A percentile compares a stretch with the other conserved stretches of the same genome.
Conservation (phyloP, 1,139 yeast genomes). For the Diutina sp. region DNA sequence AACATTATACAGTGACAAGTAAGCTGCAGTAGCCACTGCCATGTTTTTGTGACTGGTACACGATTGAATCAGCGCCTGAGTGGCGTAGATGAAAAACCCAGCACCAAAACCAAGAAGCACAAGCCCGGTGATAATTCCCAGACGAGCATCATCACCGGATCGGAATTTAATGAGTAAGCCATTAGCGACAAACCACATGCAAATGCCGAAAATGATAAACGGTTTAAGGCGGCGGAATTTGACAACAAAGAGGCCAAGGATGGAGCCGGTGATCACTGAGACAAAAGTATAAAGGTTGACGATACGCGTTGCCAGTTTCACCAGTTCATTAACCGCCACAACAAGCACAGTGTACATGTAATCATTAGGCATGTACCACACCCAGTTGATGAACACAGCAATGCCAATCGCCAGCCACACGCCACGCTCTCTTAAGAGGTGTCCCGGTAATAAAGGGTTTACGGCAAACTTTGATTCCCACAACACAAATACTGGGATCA, state of each 20-base stretch:
- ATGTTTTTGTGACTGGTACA: constrained; percentile 2
- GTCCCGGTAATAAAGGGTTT: neutral
- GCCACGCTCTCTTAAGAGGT: constrained; percentile 2
- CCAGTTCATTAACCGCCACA: constrained; percentile 47
- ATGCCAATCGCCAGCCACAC: neutral
- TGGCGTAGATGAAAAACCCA: constrained; percentile 2
- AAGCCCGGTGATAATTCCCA: constrained; percentile 1
- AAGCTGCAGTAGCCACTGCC: constrained; percentile 1
- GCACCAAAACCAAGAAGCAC: neutral
- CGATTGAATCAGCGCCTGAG: neutral
- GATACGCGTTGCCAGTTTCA: constrained; percentile 54
- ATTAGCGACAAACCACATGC: constrained; percentile 3
- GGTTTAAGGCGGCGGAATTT: neutral
- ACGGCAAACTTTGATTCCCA: constrained; percentile 1
- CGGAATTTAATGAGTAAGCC: constrained; percentile 2
- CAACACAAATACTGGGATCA: neutral
- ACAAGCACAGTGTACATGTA: constrained; percentile 47
- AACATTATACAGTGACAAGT: neutral
- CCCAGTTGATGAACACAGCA: neutral
- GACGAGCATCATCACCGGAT: neutral
- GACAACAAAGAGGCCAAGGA: constrained; percentile 8
- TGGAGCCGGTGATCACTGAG: constrained; percentile 47
- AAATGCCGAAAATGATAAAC: constrained; percentile 5
- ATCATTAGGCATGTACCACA: constrained; percentile 1
- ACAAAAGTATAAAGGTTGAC: constrained; percentile 52